Evolutionary conservation across 148 eudicot genomes (phyloP), one percentile per base, ranked within the genome.

Genomic region (Dianthus caryophyllus): DNA sequence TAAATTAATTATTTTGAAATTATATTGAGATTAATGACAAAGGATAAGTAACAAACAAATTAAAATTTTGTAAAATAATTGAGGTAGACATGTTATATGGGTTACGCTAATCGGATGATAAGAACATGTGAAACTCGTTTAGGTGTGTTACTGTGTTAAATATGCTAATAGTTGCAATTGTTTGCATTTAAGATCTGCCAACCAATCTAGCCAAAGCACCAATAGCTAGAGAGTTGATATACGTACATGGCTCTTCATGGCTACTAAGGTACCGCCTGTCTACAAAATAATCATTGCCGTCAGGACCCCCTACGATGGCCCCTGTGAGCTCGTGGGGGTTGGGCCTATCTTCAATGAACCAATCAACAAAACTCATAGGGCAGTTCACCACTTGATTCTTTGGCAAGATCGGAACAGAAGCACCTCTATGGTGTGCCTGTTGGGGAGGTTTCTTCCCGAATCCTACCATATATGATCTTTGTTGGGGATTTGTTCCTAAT

Each of bases 381-480:
- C 97, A 92, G 24, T 33, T 75, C 18, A 92, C 82, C 2, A 33
- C 72, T 36, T 74, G 48, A 7, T 31, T 25, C 0, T 36, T 14
- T 6, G 87, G n/a, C 56, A 78, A 9, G 8, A 64, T 61, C 0
- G 96, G 94, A 14, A 87, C 83, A 0, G 97, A 92, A 6, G 97
- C 82, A 22, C 97, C 97, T 77, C 97, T 85, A 67, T 92, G 97
- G 75, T 92, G 97, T 5, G 97, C 79, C 41, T 89, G 97, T 53
- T 58, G 73, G 11, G 97, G 97, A 39, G 90, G 90, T 41, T 89
- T 85, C 0, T 69, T 76, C 3, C 96, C 96, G 29, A 84, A 92
- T 17, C 96, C 97, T 6, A 92, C 97, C 97, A 92, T 89, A 82
- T 85, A 87, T 69, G 97, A 92, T 77, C 87, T 79, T n/a, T 73